Evolutionary conservation across 192 early-diverging fungal genomes (phyloP).

Genomic region (Rhizoclosmatium globosum): DNA sequence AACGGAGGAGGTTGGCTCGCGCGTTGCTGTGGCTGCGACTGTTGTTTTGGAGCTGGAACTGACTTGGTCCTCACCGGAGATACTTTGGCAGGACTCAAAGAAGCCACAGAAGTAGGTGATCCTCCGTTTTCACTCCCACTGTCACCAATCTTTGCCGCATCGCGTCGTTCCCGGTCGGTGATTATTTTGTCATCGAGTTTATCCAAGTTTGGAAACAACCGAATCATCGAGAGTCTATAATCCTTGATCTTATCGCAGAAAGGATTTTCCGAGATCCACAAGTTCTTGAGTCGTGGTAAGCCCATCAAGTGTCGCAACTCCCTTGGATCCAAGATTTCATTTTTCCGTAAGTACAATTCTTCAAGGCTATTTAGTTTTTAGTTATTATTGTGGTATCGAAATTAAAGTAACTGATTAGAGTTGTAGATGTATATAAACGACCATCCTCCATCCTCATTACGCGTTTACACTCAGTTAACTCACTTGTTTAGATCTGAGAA

Average conservation of each 20-base stretch:
- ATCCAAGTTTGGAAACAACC: slow-evolving; percentile 38
- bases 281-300: slow-evolving; percentile 39
- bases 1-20: neutral
- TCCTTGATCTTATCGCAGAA: slow-evolving; percentile 36
- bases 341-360: slow-evolving; percentile 55
- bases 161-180: slow-evolving; percentile 38
- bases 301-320: slow-evolving; percentile 41
- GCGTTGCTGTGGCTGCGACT: neutral
- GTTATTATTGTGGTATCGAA: slow-evolving; percentile 22
- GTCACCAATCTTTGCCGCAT: slow-evolving; percentile 6
- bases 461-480: neutral
- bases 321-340: slow-evolving; percentile 43
- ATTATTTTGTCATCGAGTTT: slow-evolving; percentile 49
- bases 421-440: no score
- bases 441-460: neutral
- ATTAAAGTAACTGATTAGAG: neutral
- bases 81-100: neutral
- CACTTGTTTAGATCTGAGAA: slow-evolving; percentile 8
- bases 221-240: slow-evolving; percentile 42
- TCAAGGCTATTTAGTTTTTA: slow-evolving; percentile 30
- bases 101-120: neutral
- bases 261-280: slow-evolving; percentile 57
- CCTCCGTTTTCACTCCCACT: neutral
- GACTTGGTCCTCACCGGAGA: neutral
- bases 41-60: neutral